These are phyloP conservation scores for Macrotyloma uniflorum DNA, from an alignment of 306 rosid genomes.

Conservation along the genomic window DNA sequence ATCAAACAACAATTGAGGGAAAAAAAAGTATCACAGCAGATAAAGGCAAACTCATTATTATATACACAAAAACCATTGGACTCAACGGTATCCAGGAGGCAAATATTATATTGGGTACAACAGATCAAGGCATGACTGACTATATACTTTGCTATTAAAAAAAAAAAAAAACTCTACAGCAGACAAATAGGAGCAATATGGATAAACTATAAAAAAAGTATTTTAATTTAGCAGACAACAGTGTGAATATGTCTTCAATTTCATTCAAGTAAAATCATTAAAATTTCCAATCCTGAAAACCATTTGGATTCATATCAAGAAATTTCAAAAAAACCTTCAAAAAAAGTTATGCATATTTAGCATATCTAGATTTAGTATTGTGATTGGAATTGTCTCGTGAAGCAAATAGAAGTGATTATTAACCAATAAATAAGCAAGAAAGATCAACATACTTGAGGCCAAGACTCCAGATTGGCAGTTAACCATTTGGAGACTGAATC, in stretches of 20 bases:
- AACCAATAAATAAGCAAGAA: constrained; percentile 35
- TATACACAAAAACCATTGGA: not conserved
- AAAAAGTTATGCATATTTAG: not conserved
- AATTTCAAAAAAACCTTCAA: constrained; percentile 11
- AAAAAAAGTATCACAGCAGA: not conserved
- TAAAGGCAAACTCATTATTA: constrained; percentile 16
- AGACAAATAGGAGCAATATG: not conserved
- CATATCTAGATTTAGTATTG: constrained; percentile 10
- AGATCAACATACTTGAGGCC: constrained; percentile 72
- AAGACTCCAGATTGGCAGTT: constrained; percentile 63
- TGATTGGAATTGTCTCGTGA: not conserved
- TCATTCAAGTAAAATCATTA: not conserved
- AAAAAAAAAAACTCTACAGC: constrained; percentile 20
- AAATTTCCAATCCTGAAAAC: constrained; percentile 19
- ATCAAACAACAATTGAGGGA: constrained; percentile 26
- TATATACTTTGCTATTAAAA: not conserved
- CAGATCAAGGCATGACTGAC: constrained; percentile 4
- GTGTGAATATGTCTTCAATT: not conserved
- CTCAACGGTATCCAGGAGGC: not conserved
- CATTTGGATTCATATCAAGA: constrained; percentile 6
- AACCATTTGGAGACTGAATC: constrained; percentile 66
- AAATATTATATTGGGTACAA: not conserved
- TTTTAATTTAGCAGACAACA: constrained; percentile 7
- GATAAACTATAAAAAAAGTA: not conserved
- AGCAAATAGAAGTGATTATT: constrained; percentile 19